Evolutionary conservation across 1,139 yeast species (phyloP).

Genomic region (Kodamaea suecica): DNA sequence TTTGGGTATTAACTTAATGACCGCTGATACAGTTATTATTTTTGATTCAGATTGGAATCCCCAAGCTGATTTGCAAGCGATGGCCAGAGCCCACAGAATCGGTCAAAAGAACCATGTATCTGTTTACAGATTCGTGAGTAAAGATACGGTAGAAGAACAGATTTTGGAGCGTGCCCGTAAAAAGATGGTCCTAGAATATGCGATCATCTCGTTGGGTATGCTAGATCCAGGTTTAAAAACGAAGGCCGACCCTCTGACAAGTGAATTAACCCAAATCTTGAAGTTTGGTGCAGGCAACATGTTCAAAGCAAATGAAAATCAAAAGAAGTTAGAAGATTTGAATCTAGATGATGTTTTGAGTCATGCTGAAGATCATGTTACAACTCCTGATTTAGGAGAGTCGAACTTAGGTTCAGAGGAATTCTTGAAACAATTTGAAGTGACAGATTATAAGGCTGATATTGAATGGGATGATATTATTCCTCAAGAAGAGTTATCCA

Average conservation of each 20-base stretch:
- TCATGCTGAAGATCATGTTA: constrained; percentile 96
- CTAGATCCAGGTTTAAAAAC: constrained; percentile 62
- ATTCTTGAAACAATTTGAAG: constrained; percentile 94
- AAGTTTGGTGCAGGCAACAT: constrained; percentile 98
- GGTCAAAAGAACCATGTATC: constrained; percentile 98
- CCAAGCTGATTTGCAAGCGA: constrained; percentile 96
- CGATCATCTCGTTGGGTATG: constrained; percentile 92
- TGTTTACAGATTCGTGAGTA: constrained; percentile 94
- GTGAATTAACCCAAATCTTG: constrained; percentile 87
- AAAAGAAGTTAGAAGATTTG: constrained; percentile 91
- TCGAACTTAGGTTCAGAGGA: constrained; percentile 98
- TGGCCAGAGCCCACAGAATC: constrained; percentile 99
- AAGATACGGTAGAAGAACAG: constrained; percentile 97
- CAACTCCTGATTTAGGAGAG: constrained; percentile 95
- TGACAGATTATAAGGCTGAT: constrained; percentile 97
- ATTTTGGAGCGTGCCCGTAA: constrained; percentile 94
- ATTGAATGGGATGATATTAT: constrained; percentile 99
- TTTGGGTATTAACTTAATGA: constrained; percentile 94
- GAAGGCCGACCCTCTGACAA: constrained; percentile 68
- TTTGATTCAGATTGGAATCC: constrained; percentile 99
- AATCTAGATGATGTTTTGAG: constrained; percentile 93
- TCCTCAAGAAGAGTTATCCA: constrained; percentile 88
- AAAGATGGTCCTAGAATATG: constrained; percentile 97
- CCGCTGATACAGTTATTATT: constrained; percentile 96
- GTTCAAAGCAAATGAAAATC: constrained; percentile 92